Base-by-base conservation (phyloP, 345 rosid genomes). In the Laguncularia racemosa region DNA sequence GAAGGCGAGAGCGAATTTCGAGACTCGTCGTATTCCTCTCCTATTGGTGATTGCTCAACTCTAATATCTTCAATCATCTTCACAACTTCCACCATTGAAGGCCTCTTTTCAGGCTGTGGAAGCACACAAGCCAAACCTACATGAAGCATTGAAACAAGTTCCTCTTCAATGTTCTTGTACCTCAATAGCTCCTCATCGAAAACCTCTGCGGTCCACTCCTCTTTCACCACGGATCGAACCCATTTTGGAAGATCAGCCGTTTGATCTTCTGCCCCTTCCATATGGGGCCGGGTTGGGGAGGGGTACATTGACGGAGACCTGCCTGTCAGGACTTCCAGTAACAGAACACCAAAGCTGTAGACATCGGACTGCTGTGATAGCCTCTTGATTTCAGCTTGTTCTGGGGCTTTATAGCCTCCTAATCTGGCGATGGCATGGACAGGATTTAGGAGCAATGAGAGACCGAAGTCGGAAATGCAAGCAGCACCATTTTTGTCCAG, bases 131-230 rank as follows among this genome's bases (percentile, higher is more conserved):
- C 93, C 53, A 92, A 48, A 16, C 85, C 95, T 12, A 92, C 95
- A 58, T 86, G 98, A 13, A 92, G 81, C 98, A 92, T 89, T 0
- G 93, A 72, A 61, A 89, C 91, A 48, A 91, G 88, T 57, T 89
- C 96, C 62, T 86, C 96, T 61, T 86, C 95, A 14, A 92, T 89
- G 72, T 92, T 89, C 74, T 92, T 92, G 62, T 92, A 92, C 84
- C 98, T 85, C 68, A 92, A 23, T 43, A 92, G 87, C 68, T 92
- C 98, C 67, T 81, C 82, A 69, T 92, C 98, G 66, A 92, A 92
- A 64, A 92, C 96, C 74, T 92, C 98, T 7, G 95, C 92, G 14
- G 98, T 92, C 96, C 96, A 89, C 69, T 89, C 98, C 70, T 92
- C 96, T 76, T 81, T 92, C 44, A 92, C 96, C 33, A 92, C 95